Base-by-base conservation (phyloP, 805 yeast species). In the Wickerhamomyces canadensis region DNA sequence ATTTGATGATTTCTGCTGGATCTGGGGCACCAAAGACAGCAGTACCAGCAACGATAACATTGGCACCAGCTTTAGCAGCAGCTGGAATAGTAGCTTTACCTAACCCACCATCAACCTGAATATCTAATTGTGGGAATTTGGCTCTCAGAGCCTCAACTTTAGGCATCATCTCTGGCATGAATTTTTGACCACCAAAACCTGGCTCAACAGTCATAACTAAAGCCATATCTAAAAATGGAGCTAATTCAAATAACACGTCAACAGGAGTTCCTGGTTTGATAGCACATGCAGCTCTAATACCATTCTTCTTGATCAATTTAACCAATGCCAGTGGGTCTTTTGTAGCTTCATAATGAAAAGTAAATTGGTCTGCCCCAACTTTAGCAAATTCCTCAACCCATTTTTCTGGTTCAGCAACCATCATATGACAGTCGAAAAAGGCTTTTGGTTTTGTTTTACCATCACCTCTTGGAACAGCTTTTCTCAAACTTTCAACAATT, bases 141-240 rank as follows among this genome's bases (percentile, higher is more conserved):
- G 58, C 62, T 62, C 98, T 78, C 51, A 93, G 69, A 22, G 67
- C 69, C 49, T 77, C 81, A 34, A 91, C 98, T 64, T 91, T 91
- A 44, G 94, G 87, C 98, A 93, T 89, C 96, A 91, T 89, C 41
- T 78, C 85, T 15, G 78, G 67, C 96, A 86, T 88, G 69, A 93
- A 93, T 61, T 83, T 84, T 65, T 93, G 98, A 32, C 98, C 98
- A 17, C 98, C 98, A 59, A 93, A 91, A 1, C 98, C 98, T 12
- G 98, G 98, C 65, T 93, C 98, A 25, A 93, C 98, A 3, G 98
- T 93, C 98, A 91, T 93, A 30, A 93, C 82, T 41, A 93, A 70
- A n/a, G 86, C 89, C 96, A 91, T 86, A 60, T 93, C 98, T 49
- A 91, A 69, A 39, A 75, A 67, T 33, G 80, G 81, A 19, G 81